Percentiles rank a stretch among this genome's conserved stretches.
Conservation (phyloP, 2,329 filamentous ascomycete species). For the Hymenoscyphus fraxineus region DNA sequence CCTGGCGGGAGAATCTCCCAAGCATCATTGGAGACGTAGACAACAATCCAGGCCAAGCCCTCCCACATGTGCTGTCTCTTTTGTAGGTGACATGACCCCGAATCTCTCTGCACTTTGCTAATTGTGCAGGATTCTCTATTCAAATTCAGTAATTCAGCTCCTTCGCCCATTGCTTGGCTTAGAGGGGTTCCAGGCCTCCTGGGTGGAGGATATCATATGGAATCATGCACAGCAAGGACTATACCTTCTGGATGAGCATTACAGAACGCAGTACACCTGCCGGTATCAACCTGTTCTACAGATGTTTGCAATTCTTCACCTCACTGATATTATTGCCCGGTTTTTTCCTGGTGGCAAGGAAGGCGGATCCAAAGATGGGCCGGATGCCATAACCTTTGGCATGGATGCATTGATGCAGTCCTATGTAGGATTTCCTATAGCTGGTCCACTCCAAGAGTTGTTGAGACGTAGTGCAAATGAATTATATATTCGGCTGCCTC, state of each 20-base stretch:
- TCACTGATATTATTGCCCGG: slow-evolving; percentile 32
- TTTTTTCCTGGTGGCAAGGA: slow-evolving; percentile 30
- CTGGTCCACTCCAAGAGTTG: slow-evolving; percentile 32
- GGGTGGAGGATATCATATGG: slow-evolving; percentile 31
- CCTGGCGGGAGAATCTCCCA: slow-evolving; percentile 32
- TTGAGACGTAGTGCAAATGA: slow-evolving; percentile 29
- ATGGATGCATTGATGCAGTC: slow-evolving; percentile 32
- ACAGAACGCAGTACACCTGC: slow-evolving; percentile 30
- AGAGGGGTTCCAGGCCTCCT: slow-evolving; percentile 24
- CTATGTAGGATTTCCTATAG: slow-evolving; percentile 30
- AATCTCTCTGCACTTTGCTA: slow-evolving; percentile 12
- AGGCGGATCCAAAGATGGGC: slow-evolving; percentile 25
- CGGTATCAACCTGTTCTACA: slow-evolving; percentile 35
- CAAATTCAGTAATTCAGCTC: slow-evolving; percentile 30
- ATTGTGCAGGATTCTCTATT: slow-evolving; percentile 33
- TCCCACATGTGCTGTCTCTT: slow-evolving; percentile 35
- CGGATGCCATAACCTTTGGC: slow-evolving; percentile 30
- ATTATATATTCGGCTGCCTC: slow-evolving; percentile 25
- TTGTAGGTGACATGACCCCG: slow-evolving; percentile 29
- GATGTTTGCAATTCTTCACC: slow-evolving; percentile 34
- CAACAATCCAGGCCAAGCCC: slow-evolving; percentile 18
- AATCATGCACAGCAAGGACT: slow-evolving; percentile 34
- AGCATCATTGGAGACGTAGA: slow-evolving; percentile 24
- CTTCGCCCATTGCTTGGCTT: slow-evolving; percentile 33
- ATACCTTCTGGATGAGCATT: slow-evolving; percentile 31